phyloP scores from a whole-genome alignment of 2,329 filamentous ascomycete genomes.

The Thelonectria discophora region DNA sequence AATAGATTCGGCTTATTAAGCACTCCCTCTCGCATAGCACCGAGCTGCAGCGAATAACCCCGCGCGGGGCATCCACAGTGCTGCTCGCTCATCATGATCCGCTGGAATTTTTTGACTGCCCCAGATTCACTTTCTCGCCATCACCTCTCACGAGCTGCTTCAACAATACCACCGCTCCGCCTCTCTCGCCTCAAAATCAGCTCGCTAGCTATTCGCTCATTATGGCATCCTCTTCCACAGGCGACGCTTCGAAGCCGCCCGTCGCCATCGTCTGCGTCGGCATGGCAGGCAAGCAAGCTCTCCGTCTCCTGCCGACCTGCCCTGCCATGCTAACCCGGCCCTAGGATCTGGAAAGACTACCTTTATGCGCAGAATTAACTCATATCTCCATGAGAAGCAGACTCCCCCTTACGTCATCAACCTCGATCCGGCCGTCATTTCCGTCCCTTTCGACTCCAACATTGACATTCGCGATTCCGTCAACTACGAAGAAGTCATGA shows the following conservation, averaged over 20 bases:
- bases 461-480: slow-evolving; percentile 99
- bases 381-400: slow-evolving; percentile 83
- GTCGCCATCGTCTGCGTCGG: slow-evolving; percentile 92
- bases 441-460: slow-evolving; percentile 94
- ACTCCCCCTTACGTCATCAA: slow-evolving; percentile 94
- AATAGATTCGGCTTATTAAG: slow-evolving; percentile 7
- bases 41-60: slow-evolving; percentile 37
- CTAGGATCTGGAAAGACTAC: slow-evolving; percentile 97
- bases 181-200: not conserved
- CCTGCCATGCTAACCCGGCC: slow-evolving; percentile 6
- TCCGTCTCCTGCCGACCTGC: slow-evolving; percentile 2
- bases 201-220: not conserved
- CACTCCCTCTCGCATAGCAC: slow-evolving; percentile 4
- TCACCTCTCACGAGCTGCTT: not conserved
- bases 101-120: slow-evolving; percentile 36
- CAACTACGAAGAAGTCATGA: slow-evolving; percentile 99
- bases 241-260: slow-evolving; percentile 58
- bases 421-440: slow-evolving; percentile 92
- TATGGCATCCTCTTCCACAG: slow-evolving; percentile 48
- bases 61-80: slow-evolving; percentile 41
- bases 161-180: not conserved
- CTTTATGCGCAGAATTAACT: slow-evolving; percentile 98
- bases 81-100: slow-evolving; percentile 10
- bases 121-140: slow-evolving; percentile 35
- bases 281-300: slow-evolving; percentile 82